These are phyloP conservation scores for Sporothrix humicola DNA, from an alignment of 2,329 filamentous ascomycete species.

Conservation along the genomic window DNA sequence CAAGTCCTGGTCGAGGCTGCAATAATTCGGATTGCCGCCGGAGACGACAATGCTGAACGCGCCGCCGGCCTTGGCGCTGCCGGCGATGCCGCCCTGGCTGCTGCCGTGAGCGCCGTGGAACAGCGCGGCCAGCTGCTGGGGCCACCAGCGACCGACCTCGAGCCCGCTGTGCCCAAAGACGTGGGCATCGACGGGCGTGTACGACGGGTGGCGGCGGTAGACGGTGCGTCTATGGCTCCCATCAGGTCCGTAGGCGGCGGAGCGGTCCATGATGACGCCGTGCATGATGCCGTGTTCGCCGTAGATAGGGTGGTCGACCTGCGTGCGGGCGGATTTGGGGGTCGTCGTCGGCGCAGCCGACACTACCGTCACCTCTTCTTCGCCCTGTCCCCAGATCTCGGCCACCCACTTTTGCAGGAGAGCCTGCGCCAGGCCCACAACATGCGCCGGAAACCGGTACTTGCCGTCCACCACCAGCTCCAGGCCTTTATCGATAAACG, in stretches of 20 bases:
- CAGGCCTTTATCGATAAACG: constrained; percentile 5
- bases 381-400: background rate
- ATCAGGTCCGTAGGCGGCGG: background rate
- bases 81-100: constrained; percentile 57
- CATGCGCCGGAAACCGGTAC: background rate
- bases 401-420: background rate
- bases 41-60: constrained; percentile 61
- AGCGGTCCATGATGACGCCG: constrained; percentile 27
- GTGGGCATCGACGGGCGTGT: constrained; percentile 35
- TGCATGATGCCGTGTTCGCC: constrained; percentile 19
- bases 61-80: constrained; percentile 49
- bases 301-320: background rate
- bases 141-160: constrained; percentile 57
- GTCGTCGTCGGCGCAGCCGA: background rate
- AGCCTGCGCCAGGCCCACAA: background rate
- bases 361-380: background rate
- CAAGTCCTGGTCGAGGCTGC: constrained; percentile 39
- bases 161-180: constrained; percentile 46
- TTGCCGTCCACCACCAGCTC: background rate
- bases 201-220: constrained; percentile 39
- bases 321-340: background rate
- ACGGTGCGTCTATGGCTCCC: background rate
- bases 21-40: constrained; percentile 37
- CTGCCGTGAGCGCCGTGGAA: constrained; percentile 61
- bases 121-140: constrained; percentile 56